Base-by-base conservation (phyloP, 768 basidiomycete species). In the Lentinus tigrinus region DNA sequence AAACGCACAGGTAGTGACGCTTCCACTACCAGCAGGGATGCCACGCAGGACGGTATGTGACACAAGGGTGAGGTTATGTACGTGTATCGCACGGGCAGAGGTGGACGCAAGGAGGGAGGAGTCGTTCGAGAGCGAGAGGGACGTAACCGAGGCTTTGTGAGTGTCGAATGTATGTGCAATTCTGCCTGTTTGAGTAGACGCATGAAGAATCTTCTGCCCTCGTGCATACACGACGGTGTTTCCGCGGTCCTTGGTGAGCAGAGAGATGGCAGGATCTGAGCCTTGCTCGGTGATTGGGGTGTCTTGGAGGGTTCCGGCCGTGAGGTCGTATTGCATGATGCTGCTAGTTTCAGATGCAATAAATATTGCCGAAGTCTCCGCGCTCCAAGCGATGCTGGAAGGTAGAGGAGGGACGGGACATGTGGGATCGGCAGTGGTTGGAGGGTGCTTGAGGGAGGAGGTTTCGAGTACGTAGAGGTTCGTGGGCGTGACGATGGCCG, bases 101-200 rank as follows among this genome's bases (percentile, higher is more conserved):
- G 81, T 80, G 1, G 81, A 82, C 0, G 84, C 83, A 31, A 91
- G 78, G 21, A 87, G 68, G 4, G 77, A 77, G 13, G 69, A 65
- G 61, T 89, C 87, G 55, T 78, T 84, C 17, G 85, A 86, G 2
- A 89, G 69, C 0, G 88, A 79, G 8, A 91, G 66, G 10, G 78
- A 78, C 11, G 74, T 81, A 39, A 91, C 67, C 7, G 76, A 52
- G 1, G 70, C 58, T 55, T 79, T 82, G 71, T 88, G 85, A 1
- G 79, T 71, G 23, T 77, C 77, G 55, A 88, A 73, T 7, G 79
- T 81, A 52, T 80, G 78, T 3, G 73, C 60, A 49, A 82, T 67
- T 60, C 77, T 79, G 19, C 74, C 67, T 4, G 75, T 70, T 44
- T 67, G 67, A 40, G 74, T 77, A 24, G 88, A 85, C 14, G 89